Conservation (phyloP, 176 grass and related monocot species). For the Cymbopogon citratus region DNA sequence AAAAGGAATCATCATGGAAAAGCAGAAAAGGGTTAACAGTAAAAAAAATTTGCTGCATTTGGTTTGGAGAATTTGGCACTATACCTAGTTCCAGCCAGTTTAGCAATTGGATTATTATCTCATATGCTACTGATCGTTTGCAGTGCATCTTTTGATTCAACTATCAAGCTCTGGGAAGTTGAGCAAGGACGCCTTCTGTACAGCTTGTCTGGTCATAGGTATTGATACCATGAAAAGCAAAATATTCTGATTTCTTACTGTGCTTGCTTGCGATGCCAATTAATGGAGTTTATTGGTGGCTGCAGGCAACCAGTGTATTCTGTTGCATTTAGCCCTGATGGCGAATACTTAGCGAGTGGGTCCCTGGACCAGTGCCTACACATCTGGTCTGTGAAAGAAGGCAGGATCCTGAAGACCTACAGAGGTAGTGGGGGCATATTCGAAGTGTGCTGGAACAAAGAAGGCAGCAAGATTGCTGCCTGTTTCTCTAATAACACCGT, state of each 20-base stretch:
- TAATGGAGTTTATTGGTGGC: constrained; percentile 15
- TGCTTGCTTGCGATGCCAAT: constrained; percentile 6
- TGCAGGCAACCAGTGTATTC: constrained; percentile 90
- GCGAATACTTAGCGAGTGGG: constrained; percentile 90
- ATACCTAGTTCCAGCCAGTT: neutral
- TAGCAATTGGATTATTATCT: neutral
- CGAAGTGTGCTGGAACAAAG: constrained; percentile 99
- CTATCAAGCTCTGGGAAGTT: constrained; percentile 93
- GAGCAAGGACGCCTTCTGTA: constrained; percentile 76
- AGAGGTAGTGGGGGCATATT: constrained; percentile 92
- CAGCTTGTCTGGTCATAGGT: constrained; percentile 90
- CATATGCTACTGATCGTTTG: neutral
- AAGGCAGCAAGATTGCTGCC: constrained; percentile 91
- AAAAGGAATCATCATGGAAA: neutral
- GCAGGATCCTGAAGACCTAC: constrained; percentile 78
- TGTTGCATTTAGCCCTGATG: constrained; percentile 83
- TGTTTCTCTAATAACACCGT: constrained; percentile 91
- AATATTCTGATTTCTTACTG: neutral
- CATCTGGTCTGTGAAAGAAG: constrained; percentile 98
- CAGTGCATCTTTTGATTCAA: constrained; percentile 92
- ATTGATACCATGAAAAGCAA: constrained; percentile 1
- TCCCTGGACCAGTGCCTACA: constrained; percentile 91
- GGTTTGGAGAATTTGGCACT: neutral
- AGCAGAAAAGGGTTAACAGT: neutral
- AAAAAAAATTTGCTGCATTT: neutral